These are phyloP conservation scores for Trypanosoma vivax DNA, from an alignment of 208 protist species.

Conservation along the genomic window DNA sequence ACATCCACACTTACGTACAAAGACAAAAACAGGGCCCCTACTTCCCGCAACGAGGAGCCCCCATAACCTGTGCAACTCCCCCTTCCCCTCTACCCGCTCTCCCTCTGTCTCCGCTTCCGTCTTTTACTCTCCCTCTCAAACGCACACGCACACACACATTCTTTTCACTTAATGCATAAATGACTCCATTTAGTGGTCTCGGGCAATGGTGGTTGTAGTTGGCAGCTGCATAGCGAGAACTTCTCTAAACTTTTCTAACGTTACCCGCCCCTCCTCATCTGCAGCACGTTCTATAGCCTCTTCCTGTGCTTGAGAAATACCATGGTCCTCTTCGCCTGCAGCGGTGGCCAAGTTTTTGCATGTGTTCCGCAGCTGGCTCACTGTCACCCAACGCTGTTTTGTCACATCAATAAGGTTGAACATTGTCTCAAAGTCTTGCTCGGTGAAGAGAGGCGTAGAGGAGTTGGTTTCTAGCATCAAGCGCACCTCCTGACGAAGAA, in stretches of 20 bases:
- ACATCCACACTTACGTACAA: too few relatives aligned
- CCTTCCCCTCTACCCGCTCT: too few relatives aligned
- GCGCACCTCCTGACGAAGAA: conserved; percentile 67
- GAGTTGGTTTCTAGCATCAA: conserved; percentile 55
- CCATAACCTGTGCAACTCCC: too few relatives aligned
- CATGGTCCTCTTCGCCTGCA: conserved; percentile 15
- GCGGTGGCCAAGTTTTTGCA: conserved; percentile 76
- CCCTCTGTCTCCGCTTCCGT: too few relatives aligned
- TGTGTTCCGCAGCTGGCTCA: conserved; percentile 79
- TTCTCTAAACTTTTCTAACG: conserved; percentile 78
- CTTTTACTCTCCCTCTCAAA: conserved; percentile 14
- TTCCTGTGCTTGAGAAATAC: conserved; percentile 38
- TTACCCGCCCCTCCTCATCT: conserved; percentile 67
- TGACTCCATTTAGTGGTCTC: background rate
- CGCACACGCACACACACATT: too few relatives aligned
- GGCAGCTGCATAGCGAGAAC: conserved; percentile 63
- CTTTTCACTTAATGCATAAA: too few relatives aligned
- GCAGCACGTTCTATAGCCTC: conserved; percentile 56
- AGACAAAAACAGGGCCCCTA: too few relatives aligned
- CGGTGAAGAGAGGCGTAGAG: conserved; percentile 70
- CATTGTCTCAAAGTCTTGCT: conserved; percentile 89
- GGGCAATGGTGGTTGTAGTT: conserved; percentile 33
- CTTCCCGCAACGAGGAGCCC: too few relatives aligned
- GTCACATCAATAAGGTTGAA: conserved; percentile 90
- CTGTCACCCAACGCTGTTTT: conserved; percentile 75